These are phyloP conservation scores for Aspergillus sp. DNA, from an alignment of 2,329 filamentous ascomycete species.

Conservation along the genomic window DNA sequence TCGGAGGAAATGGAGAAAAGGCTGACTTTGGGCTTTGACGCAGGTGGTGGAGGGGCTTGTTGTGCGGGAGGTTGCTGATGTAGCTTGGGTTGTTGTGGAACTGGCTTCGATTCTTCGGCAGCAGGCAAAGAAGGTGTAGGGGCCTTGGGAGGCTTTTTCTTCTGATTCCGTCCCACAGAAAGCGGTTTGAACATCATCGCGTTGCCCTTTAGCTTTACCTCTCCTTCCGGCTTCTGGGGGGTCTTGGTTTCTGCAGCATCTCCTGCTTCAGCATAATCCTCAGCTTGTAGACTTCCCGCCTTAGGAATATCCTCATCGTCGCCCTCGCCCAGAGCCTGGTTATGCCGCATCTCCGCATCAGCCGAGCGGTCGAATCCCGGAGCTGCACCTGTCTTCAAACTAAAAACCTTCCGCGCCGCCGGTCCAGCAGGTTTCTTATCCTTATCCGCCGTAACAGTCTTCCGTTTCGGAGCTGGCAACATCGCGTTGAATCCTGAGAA, in stretches of 20 bases:
- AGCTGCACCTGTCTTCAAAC: constrained; percentile 73
- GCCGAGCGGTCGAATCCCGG: constrained; percentile 69
- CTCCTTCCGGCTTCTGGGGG: constrained; percentile 10
- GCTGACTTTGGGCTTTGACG: constrained; percentile 38
- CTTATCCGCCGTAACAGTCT: constrained; percentile 17
- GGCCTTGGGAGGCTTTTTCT: constrained; percentile 43
- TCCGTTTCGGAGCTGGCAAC: constrained; percentile 72
- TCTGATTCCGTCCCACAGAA: constrained; percentile 74
- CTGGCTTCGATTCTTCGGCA: constrained; percentile 8
- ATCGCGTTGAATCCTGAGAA: constrained; percentile 82
- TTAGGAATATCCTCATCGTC: constrained; percentile 20
- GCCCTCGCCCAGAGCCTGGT: constrained; percentile 14
- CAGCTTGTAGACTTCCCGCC: constrained; percentile 16
- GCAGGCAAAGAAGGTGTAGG: constrained; percentile 12
- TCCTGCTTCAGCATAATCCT: constrained; percentile 4
- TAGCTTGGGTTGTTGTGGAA: constrained; percentile 3
- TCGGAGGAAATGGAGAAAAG: constrained; percentile 36
- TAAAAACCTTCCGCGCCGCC: constrained; percentile 54
- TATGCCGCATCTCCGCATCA: constrained; percentile 31
- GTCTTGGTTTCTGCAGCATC: neutral
- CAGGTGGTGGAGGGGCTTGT: constrained; percentile 12
- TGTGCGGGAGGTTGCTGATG: constrained; percentile 2
- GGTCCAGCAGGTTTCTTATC: constrained; percentile 29
- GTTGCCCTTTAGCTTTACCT: constrained; percentile 58
- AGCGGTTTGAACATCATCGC: constrained; percentile 83